Evolutionary conservation across 2,329 filamentous ascomycete genomes (phyloP).

Genomic region (Fusarium lyarnte): DNA sequence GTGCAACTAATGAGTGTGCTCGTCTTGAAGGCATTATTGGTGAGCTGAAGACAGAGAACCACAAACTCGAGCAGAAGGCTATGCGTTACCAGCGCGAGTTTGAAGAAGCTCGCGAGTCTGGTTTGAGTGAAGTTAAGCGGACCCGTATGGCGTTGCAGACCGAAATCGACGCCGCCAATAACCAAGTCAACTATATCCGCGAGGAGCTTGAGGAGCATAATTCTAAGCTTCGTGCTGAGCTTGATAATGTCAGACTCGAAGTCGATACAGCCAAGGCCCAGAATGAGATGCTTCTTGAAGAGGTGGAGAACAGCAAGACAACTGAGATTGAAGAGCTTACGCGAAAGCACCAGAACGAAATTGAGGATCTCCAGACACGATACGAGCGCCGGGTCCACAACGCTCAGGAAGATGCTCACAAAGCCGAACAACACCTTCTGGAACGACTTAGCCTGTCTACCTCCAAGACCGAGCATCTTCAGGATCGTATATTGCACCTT

Average conservation of each 20-base stretch:
- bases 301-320: slow-evolving; percentile 75
- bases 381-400: slow-evolving; percentile 80
- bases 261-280: slow-evolving; percentile 82
- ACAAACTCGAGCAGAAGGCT: slow-evolving; percentile 75
- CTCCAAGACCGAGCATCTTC: slow-evolving; percentile 84
- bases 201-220: slow-evolving; percentile 85
- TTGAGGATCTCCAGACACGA: slow-evolving; percentile 79
- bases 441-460: slow-evolving; percentile 85
- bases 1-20: slow-evolving; percentile 70
- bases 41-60: slow-evolving; percentile 73
- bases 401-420: slow-evolving; percentile 81
- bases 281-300: slow-evolving; percentile 85
- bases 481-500: slow-evolving; percentile 84
- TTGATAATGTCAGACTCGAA: slow-evolving; percentile 82
- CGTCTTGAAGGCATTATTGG: slow-evolving; percentile 64
- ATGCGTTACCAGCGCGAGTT: slow-evolving; percentile 82
- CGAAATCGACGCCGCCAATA: slow-evolving; percentile 84
- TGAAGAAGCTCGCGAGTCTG: slow-evolving; percentile 82
- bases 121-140: slow-evolving; percentile 81
- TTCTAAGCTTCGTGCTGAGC: slow-evolving; percentile 73
- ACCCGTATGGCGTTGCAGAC: slow-evolving; percentile 81
- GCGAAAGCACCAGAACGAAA: slow-evolving; percentile 71
- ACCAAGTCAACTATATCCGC: slow-evolving; percentile 84
- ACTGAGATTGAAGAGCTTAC: slow-evolving; percentile 60
- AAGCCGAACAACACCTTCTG: slow-evolving; percentile 79